Evolutionary conservation across 352 stramenopile genomes (phyloP).

Genomic region (Phytophthora kernoviae): DNA sequence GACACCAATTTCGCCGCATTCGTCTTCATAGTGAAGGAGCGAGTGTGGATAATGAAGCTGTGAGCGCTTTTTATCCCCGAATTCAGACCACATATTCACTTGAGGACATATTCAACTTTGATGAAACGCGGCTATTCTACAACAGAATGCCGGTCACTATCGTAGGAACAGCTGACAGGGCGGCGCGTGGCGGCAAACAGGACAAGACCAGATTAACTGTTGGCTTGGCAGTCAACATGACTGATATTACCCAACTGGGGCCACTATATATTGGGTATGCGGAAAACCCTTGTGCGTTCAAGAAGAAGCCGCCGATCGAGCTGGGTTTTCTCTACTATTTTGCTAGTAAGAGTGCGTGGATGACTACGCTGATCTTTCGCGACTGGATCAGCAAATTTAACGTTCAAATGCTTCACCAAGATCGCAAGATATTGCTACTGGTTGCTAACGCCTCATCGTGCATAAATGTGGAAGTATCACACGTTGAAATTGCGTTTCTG

Average conservation of each 20-base stretch:
- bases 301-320: not conserved
- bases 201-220: not conserved
- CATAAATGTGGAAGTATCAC: not conserved
- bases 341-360: constrained; percentile 1
- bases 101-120: not conserved
- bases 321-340: not conserved
- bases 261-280: not conserved
- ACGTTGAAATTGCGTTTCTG: not conserved
- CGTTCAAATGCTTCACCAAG: not conserved
- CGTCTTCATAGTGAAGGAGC: not conserved
- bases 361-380: constrained; percentile 2
- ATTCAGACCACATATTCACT: not conserved
- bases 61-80: not conserved
- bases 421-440: not conserved
- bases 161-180: not conserved
- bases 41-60: not conserved
- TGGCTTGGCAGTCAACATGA: not conserved
- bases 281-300: not conserved
- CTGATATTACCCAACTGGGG: not conserved
- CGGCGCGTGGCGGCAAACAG: not conserved
- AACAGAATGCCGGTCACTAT: not conserved
- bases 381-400: not conserved
- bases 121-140: not conserved
- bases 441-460: constrained; percentile 2
- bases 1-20: not conserved